A percentile compares a stretch with the other conserved stretches of the same genome.
Evolutionary conservation across 306 rosid genomes (phyloP).

Genomic region (Boehmeria nivea): DNA sequence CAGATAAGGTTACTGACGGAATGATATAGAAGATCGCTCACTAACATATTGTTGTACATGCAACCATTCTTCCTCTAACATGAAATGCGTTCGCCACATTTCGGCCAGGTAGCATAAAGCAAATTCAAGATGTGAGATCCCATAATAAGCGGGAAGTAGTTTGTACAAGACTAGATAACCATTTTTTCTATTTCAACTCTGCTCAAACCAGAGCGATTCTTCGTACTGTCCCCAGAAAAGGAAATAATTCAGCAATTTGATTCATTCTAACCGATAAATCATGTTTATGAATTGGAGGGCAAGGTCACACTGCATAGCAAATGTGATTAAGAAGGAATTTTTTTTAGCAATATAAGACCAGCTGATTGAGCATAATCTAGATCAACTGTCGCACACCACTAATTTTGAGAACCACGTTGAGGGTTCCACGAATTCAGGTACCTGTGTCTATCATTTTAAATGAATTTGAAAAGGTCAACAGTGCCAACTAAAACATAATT

Average conservation of each 20-base stretch:
- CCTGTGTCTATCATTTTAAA: too few relatives aligned
- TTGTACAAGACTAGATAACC: slow-evolving; percentile 8
- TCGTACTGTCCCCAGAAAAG: background rate
- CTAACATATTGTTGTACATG: too few relatives aligned
- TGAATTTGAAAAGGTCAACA: too few relatives aligned
- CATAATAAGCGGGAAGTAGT: slow-evolving; percentile 11
- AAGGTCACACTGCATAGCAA: background rate
- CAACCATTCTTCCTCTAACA: slow-evolving; percentile 35
- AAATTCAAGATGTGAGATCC: slow-evolving; percentile 21
- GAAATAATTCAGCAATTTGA: background rate
- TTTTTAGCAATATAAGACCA: background rate
- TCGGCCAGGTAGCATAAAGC: slow-evolving; percentile 25
- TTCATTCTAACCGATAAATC: too few relatives aligned
- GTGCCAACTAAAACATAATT: too few relatives aligned
- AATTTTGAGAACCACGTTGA: too few relatives aligned
- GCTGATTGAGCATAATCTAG: too few relatives aligned
- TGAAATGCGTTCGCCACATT: slow-evolving; percentile 26
- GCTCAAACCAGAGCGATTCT: background rate
- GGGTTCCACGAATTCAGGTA: too few relatives aligned
- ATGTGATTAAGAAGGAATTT: background rate
- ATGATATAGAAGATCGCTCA: slow-evolving; percentile 18
- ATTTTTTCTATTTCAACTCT: background rate
- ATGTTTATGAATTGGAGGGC: background rate
- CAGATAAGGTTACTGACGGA: slow-evolving; percentile 20
- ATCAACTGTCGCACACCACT: too few relatives aligned